Evolutionary conservation across 1,284 basidiomycete genomes (phyloP).

Genomic region (Sphagnurus paluster): DNA sequence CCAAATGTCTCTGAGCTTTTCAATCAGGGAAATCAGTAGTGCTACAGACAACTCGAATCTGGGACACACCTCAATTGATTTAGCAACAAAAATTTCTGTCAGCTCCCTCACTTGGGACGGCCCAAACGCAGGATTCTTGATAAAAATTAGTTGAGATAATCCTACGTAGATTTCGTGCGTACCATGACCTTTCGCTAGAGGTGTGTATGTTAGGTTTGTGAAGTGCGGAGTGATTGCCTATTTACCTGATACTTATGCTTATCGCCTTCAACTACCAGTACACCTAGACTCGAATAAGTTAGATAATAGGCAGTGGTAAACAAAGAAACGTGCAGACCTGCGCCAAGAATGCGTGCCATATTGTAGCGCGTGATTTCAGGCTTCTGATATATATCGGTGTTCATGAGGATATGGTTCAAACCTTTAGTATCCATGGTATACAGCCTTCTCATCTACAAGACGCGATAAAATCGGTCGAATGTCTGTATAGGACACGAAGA

Average conservation of each 20-base stretch:
- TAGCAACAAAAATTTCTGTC: slow-evolving; percentile 30
- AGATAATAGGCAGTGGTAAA: no score
- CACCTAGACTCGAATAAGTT: no score
- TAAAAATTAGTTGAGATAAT: not conserved
- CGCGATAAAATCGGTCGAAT: not conserved
- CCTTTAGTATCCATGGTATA: slow-evolving; percentile 50
- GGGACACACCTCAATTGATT: no score
- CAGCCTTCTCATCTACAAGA: slow-evolving; percentile 42
- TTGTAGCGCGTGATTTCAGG: slow-evolving; percentile 33
- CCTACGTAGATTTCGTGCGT: not conserved
- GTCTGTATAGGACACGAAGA: not conserved
- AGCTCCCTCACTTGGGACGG: slow-evolving; percentile 53
- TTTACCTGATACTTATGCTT: slow-evolving; percentile 50
- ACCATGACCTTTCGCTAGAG: slow-evolving; percentile 49
- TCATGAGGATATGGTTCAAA: slow-evolving; percentile 48
- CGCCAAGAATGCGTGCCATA: slow-evolving; percentile 43
- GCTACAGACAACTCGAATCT: no score
- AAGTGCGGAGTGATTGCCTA: no score
- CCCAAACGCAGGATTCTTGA: slow-evolving; percentile 71
- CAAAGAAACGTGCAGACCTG: no score
- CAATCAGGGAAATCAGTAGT: slow-evolving; percentile 28
- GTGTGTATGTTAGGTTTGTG: no score
- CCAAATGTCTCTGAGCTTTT: slow-evolving; percentile 58
- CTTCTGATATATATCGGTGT: slow-evolving; percentile 48
- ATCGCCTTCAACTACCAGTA: slow-evolving; percentile 47